Evolutionary conservation across 441 rosid genomes (phyloP).

Genomic region (Hura crepitans): DNA sequence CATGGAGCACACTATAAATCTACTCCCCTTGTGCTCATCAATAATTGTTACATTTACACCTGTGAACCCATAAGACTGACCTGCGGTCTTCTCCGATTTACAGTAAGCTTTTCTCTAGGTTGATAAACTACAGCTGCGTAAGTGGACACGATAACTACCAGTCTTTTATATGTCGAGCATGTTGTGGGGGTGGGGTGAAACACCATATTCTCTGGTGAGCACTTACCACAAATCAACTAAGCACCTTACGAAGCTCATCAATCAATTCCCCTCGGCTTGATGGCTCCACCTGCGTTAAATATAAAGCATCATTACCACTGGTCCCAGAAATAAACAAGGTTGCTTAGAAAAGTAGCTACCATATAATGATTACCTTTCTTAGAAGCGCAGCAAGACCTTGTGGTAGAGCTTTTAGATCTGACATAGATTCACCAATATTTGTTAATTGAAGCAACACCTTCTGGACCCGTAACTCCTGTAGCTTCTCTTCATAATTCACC

Average conservation of each 20-base stretch:
- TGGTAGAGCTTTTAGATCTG: slow-evolving; percentile 82
- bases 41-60: slow-evolving; percentile 25
- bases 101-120: neutral
- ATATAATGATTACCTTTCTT: slow-evolving; percentile 58
- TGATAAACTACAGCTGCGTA: slow-evolving; percentile 1
- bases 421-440: slow-evolving; percentile 56
- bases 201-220: neutral
- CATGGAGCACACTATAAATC: too few relatives aligned
- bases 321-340: slow-evolving; percentile 12
- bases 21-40: slow-evolving; percentile 15
- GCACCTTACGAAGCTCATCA: slow-evolving; percentile 64
- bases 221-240: slow-evolving; percentile 33
- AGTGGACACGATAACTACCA: neutral
- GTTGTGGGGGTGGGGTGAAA: neutral
- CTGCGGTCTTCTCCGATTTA: neutral
- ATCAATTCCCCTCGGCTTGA: slow-evolving; percentile 52
- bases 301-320: slow-evolving; percentile 24
- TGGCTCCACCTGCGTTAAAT: slow-evolving; percentile 75
- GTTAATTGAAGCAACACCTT: slow-evolving; percentile 68
- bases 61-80: slow-evolving; percentile 8
- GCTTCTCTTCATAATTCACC: slow-evolving; percentile 56
- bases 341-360: slow-evolving; percentile 15
- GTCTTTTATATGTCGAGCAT: neutral
- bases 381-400: slow-evolving; percentile 86
- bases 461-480: slow-evolving; percentile 73